These are phyloP conservation scores for Calocybe gangraenosa DNA, from an alignment of 768 basidiomycete species.

Conservation along the genomic window DNA sequence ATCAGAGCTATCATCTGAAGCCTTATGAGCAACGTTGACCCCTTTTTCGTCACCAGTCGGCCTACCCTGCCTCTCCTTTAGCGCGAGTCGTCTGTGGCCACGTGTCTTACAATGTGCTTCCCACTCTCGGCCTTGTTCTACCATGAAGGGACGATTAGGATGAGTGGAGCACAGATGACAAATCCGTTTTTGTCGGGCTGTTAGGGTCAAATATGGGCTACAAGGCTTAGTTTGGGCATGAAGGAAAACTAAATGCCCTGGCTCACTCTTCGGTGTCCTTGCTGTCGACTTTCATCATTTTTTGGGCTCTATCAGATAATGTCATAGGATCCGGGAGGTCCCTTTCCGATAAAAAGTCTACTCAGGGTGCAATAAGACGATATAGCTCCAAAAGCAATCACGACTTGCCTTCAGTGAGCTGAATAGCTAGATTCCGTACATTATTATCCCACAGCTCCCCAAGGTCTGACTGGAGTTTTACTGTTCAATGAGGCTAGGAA, in stretches of 20 bases:
- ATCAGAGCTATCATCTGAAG: neutral
- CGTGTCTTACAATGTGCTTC: slow-evolving; percentile 53
- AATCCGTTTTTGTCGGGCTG: slow-evolving; percentile 50
- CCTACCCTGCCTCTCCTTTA: slow-evolving; percentile 15
- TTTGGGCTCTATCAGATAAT: slow-evolving; percentile 51
- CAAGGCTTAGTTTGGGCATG: slow-evolving; percentile 1
- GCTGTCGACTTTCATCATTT: slow-evolving; percentile 41
- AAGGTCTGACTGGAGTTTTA: slow-evolving; percentile 31
- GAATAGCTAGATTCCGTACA: slow-evolving; percentile 48
- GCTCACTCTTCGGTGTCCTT: slow-evolving; percentile 43
- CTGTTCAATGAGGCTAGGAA: neutral
- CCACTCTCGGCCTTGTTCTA: slow-evolving; percentile 53
- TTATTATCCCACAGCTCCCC: slow-evolving; percentile 55
- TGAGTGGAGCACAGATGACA: slow-evolving; percentile 65
- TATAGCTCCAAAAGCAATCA: neutral
- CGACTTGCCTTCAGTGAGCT: slow-evolving; percentile 43
- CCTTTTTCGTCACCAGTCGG: neutral
- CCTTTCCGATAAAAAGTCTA: slow-evolving; percentile 53
- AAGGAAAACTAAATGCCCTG: slow-evolving; percentile 4
- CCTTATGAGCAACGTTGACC: neutral
- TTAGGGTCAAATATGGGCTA: slow-evolving; percentile 56
- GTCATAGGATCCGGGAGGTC: slow-evolving; percentile 52
- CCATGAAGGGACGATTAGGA: slow-evolving; percentile 58
- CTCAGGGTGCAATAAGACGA: neutral
- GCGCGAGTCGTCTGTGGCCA: slow-evolving; percentile 45